phyloP scores from a whole-genome alignment of 441 rosid species.

The Eruca vesicaria region DNA sequence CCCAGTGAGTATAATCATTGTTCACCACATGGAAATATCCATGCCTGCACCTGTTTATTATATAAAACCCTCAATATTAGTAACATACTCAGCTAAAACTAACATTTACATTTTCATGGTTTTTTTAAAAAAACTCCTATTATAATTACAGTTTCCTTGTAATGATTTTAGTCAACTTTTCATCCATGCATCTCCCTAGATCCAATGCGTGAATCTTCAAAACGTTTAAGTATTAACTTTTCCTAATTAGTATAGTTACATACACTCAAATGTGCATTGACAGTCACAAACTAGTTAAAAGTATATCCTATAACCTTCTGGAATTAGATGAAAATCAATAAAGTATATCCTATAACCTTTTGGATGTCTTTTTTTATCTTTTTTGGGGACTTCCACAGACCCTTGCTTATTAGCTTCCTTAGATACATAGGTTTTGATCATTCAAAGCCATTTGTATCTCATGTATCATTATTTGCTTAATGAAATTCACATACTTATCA shows the following conservation, averaged over 20 bases:
- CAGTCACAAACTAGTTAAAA: neutral
- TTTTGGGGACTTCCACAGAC: too few species aligned
- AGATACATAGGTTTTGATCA: too few species aligned
- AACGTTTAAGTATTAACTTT: neutral
- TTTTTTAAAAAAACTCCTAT: neutral
- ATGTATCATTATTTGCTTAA: too few species aligned
- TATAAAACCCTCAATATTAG: conserved; percentile 3
- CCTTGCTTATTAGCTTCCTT: too few species aligned
- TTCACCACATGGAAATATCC: conserved; percentile 73
- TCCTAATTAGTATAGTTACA: neutral
- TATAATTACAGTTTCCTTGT: neutral
- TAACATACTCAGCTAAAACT: neutral
- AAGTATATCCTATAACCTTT: too few species aligned
- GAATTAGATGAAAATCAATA: neutral
- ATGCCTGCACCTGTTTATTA: conserved; percentile 54
- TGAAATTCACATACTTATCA: too few species aligned
- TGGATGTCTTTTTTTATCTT: too few species aligned
- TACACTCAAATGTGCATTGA: neutral
- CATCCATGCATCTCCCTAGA: neutral
- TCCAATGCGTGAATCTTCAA: neutral
- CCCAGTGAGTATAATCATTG: conserved; percentile 72
- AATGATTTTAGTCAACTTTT: neutral
- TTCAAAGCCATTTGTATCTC: too few species aligned
- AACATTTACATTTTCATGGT: neutral
- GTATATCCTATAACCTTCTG: neutral